Evolutionary conservation across 306 rosid genomes (phyloP), one percentile per base, ranked within the genome.

Genomic region (Myrica gale): DNA sequence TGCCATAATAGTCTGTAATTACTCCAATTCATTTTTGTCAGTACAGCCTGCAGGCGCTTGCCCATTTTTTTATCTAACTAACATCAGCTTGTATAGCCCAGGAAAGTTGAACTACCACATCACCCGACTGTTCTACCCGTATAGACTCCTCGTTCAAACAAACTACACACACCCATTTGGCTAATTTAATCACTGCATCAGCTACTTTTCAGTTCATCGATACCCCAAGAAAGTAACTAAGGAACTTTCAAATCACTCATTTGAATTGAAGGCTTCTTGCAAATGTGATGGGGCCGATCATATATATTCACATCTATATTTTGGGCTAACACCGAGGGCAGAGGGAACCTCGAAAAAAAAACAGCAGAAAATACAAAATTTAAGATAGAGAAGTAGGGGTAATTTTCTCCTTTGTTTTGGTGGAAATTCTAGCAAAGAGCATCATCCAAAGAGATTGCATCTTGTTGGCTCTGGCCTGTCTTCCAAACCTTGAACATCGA

Each of bases 401-500:
- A 53, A 53, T 20, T 53, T 17, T 53, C n/a, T 17, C 58, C n/a
- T 17, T 20, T 1, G 8, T 17, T 53, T 17, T n/a, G 58, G 58
- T n/a, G 58, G n/a, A 53, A 53, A 53, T 53, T 53, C 19, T 6
- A 7, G n/a, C 58, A 53, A 53, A 53, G 58, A 53, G 23, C 58
- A 15, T 53, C 58, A 15, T 3, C 5, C 39, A 68, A 52, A 41
- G 41, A 68, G 16, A 87, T 81, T 61, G 91, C 96, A 23, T 87
- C 80, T 55, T 56, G 57, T 78, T 88, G 82, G 72, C 81, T 89
- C 87, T 89, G 87, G 53, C 83, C 91, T 72, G 57, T 71, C 85
- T 83, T 91, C 96, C 93, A 91, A 26, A 91, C 89, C 79, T 81
- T 87, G 73, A 80, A 85, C 71, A 84, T 48, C 65, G 75, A 47